phyloP scores from a whole-genome alignment of 768 basidiomycete species.

The Hygrocybe punicea region DNA sequence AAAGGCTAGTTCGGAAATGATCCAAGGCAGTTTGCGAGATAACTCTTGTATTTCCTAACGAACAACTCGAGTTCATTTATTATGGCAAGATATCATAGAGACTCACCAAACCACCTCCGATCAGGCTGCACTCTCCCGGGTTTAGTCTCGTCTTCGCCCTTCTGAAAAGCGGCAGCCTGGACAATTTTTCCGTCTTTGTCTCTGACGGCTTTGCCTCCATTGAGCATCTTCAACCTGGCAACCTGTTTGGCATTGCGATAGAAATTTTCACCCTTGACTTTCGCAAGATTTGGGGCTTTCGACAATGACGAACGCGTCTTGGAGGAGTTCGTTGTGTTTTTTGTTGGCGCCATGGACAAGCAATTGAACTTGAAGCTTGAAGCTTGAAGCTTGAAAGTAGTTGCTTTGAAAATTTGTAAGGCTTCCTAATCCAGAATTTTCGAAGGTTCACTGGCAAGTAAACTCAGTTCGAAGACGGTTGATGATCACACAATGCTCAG shows the following conservation, averaged over 20 bases:
- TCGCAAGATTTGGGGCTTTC: conserved; percentile 53
- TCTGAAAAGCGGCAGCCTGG: conserved; percentile 93
- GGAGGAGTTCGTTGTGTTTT: conserved; percentile 8
- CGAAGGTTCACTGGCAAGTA: too few relatives aligned
- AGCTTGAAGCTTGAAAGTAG: too few relatives aligned
- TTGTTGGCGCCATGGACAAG: conserved; percentile 1
- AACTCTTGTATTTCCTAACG: conserved; percentile 90
- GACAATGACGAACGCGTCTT: conserved; percentile 35
- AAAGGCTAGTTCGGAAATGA: conserved; percentile 90
- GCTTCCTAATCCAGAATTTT: too few relatives aligned
- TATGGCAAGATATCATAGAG: too few relatives aligned
- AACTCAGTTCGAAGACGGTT: too few relatives aligned
- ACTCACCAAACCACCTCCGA: conserved; percentile 93
- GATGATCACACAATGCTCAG: too few relatives aligned
- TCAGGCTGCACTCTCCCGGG: conserved; percentile 93
- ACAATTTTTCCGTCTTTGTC: conserved; percentile 91
- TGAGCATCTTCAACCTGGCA: conserved; percentile 84
- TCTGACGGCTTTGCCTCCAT: conserved; percentile 84
- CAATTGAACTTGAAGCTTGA: neutral
- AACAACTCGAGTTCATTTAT: too few relatives aligned
- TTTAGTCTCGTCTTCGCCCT: conserved; percentile 85
- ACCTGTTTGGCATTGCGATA: conserved; percentile 95
- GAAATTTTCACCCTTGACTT: conserved; percentile 93
- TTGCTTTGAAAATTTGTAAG: too few relatives aligned
- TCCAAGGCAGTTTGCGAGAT: conserved; percentile 95